phyloP scores from a whole-genome alignment of 495 filamentous ascomycete genomes.

The Coniosporium apollinis region DNA sequence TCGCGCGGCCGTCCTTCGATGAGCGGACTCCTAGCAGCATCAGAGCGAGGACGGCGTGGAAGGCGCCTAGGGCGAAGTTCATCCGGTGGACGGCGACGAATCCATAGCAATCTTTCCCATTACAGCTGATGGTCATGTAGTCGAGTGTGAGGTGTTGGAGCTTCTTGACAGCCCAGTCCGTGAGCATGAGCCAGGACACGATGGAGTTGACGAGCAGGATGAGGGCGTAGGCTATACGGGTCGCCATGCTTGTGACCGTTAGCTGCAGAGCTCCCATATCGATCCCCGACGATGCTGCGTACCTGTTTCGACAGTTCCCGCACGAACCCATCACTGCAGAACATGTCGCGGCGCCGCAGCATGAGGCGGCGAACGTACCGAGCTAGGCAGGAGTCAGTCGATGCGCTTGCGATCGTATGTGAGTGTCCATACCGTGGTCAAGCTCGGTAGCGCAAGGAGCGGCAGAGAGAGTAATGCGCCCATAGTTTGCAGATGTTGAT shows the following conservation, averaged over 20 bases:
- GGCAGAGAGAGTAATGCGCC: slow-evolving; percentile 83
- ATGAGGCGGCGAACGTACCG: slow-evolving; percentile 60
- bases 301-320: slow-evolving; percentile 95
- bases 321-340: slow-evolving; percentile 87
- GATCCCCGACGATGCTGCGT: slow-evolving; percentile 8
- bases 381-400: slow-evolving; percentile 34
- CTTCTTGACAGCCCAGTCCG: slow-evolving; percentile 94
- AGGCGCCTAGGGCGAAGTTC: slow-evolving; percentile 89
- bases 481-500: slow-evolving; percentile 37
- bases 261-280: too few relatives aligned
- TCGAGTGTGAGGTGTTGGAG: slow-evolving; percentile 79
- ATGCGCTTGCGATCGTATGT: not conserved
- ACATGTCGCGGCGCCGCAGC: slow-evolving; percentile 90
- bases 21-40: slow-evolving; percentile 73
- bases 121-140: slow-evolving; percentile 85
- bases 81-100: slow-evolving; percentile 94
- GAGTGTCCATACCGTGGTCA: slow-evolving; percentile 56
- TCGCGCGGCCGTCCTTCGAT: slow-evolving; percentile 73
- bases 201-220: slow-evolving; percentile 94
- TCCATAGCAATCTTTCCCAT: slow-evolving; percentile 80
- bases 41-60: slow-evolving; percentile 72
- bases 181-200: slow-evolving; percentile 97
- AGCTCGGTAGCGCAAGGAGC: slow-evolving; percentile 69
- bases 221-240: slow-evolving; percentile 91
- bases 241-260: slow-evolving; percentile 68